Base-by-base conservation (phyloP, 225 moss, liverwort and hornwort species). In the Rhytidiadelphus loreus region DNA sequence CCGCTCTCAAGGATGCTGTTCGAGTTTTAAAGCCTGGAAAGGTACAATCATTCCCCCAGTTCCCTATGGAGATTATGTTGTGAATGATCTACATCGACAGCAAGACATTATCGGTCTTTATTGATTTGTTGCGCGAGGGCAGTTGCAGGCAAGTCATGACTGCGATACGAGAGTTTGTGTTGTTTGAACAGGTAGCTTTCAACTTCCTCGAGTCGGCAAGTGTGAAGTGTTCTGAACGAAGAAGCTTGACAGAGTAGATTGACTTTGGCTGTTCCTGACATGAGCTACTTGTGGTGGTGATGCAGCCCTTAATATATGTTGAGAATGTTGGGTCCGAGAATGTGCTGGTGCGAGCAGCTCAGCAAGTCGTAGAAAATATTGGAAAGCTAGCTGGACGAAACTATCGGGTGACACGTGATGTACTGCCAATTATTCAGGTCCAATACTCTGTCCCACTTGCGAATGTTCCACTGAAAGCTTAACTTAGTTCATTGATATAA, bases 1-100 rank as follows among this genome's bases (percentile, higher is more conserved):
- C 90, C 68, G 89, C 94, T 75, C 92, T 99, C 52, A 91, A 92
- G 56, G 97, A 97, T 50, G 96, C 96, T 81, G 93, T 95, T 81
- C 92, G 96, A 90, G 95, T 86, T 29, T 93, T 99, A 33, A 96
- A 97, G 88, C 99, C 99, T 81, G 99, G 99, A 77, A 99, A 96
- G 95, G 98, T 99, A 83, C 68, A 83, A 89, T 22, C 56, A 33
- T 80, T 65, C 32, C 68, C 44, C 78, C 72, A 85, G 55, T 43
- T 82, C 50, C 69, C 16, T 62, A 44, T 35, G 44, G 16, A 83
- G n/a, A 19, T 50, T n/a, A 19, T 25, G 43, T 37, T 73, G n/a
- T 74, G 48, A 82, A 65, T 57, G 62, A 53, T 53, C 26, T 78
- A 68, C 48, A 29, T 88, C n/a, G 46, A 44, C 39, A 76, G 55